phyloP scores from a whole-genome alignment of 345 rosid species.

The Populus alba region DNA sequence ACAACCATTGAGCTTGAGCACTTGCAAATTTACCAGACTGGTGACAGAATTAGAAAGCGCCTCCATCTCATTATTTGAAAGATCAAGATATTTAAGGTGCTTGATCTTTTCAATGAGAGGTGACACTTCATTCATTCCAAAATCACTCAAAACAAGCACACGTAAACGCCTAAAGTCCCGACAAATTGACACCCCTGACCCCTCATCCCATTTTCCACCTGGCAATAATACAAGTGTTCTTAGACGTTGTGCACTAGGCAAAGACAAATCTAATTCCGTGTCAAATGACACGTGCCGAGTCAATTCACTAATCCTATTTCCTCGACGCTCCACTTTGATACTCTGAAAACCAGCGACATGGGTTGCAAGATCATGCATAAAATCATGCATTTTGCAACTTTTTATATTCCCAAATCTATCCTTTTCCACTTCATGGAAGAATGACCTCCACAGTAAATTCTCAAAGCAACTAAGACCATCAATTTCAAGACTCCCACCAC shows the following conservation, averaged over 20 bases:
- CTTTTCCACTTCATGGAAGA: slow-evolving; percentile 7
- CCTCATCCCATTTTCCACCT: no score
- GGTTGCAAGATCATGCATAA: slow-evolving; percentile 6
- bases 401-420: background rate
- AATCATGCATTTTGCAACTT: slow-evolving; percentile 9
- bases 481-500: background rate
- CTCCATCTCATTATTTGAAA: slow-evolving; percentile 7
- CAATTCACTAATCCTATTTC: no score
- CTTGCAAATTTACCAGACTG: slow-evolving; percentile 11
- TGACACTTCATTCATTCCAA: background rate
- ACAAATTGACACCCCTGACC: no score
- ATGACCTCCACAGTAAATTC: background rate
- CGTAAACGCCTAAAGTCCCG: no score
- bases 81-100: slow-evolving; percentile 17
- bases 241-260: accelerated
- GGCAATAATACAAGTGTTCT: no score
- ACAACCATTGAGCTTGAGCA: slow-evolving; percentile 1
- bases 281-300: no score
- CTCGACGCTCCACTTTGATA: no score
- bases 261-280: no score
- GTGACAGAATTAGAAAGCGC: slow-evolving; percentile 11
- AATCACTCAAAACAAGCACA: no score
- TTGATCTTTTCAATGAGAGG: slow-evolving; percentile 10
- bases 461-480: slow-evolving; percentile 11
- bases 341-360: background rate